Evolutionary conservation across 306 rosid species (phyloP).

Genomic region (Pyrus communis): DNA sequence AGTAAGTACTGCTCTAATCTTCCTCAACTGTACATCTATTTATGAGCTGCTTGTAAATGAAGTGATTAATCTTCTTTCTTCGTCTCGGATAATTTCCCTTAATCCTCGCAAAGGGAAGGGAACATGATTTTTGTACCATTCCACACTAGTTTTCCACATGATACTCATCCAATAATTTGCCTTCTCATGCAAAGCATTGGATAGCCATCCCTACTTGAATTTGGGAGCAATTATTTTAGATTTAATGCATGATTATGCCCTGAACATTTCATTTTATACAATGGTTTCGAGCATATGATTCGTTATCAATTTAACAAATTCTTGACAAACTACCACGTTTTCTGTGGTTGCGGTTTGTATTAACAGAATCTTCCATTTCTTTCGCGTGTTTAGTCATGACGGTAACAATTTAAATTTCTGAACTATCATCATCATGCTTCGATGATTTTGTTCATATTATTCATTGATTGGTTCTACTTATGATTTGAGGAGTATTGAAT

Average conservation of each 20-base stretch:
- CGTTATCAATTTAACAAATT: not conserved
- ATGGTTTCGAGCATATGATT: not conserved
- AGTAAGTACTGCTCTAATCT: conserved; percentile 17
- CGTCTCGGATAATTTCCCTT: conserved; percentile 20
- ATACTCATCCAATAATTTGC: conserved; percentile 1
- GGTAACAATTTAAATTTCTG: not conserved
- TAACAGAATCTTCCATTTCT: not conserved
- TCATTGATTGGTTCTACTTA: not conserved
- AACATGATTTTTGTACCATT: conserved; percentile 25
- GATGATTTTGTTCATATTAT: not conserved
- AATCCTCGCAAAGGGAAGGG: conserved; percentile 34
- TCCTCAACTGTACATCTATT: conserved; percentile 47
- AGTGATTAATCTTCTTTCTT: conserved; percentile 12
- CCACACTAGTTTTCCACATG: conserved; percentile 4
- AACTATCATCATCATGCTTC: not conserved
- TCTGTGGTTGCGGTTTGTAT: not conserved
- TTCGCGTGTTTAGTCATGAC: not conserved
- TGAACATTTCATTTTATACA: not conserved
- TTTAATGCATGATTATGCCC: not conserved
- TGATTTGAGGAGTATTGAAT: not conserved
- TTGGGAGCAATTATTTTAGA: not conserved
- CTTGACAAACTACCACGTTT: not conserved
- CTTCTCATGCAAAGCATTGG: conserved; percentile 3
- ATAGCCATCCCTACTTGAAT: not conserved
- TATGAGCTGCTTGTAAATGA: conserved; percentile 38